Base-by-base conservation (phyloP, 2,329 filamentous ascomycete genomes). In the Cladophialophora chaetospira region DNA sequence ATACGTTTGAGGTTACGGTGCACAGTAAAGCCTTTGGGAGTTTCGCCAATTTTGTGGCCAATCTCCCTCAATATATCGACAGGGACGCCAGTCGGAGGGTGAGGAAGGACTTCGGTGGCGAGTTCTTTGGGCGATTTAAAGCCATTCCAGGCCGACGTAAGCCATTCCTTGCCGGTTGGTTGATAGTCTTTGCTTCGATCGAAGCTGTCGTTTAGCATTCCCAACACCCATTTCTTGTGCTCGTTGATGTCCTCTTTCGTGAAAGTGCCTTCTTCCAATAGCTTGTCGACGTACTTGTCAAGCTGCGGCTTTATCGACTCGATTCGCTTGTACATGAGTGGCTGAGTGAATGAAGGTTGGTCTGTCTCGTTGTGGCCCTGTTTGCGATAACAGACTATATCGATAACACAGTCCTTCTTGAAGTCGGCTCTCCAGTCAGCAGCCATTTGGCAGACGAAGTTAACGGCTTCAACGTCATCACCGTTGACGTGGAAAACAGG, bases 201-300 rank as follows among this genome's bases (percentile, higher is more conserved):
- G 75, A 97, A 99, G 78, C 91, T 97, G 75, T 97, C 93, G 71
- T 96, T 93, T 56, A 99, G 82, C 92, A 97, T 97, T 61, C 89
- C 89, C 94, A 93, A 99, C 58, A 97, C 94, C 94, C 94, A 99
- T 74, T 95, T 89, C 83, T 96, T 96, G 82, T 99, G 94, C 81
- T 99, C 94, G 57, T 99, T 93, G 59, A 99, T 88, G 71, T 99
- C 94, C 69, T 94, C 92, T 79, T 96, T 93, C 66, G 90, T 96
- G 78, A 99, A 99, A 52, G 89, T 96, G 67, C 92, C 91, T 70
- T 97, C 92, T 62, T 91, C 82, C 40, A 97, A 81, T 52, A 99
- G 86, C 81, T 96, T 89, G 70, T 96, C 84, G 66, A 94, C 84
- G 72, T 99, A 99, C 69, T 90, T 89, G 71, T 96, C 88, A 58